Evolutionary conservation across 352 stramenopile species (phyloP).

Genomic region (Phytopythium oedochilum): DNA sequence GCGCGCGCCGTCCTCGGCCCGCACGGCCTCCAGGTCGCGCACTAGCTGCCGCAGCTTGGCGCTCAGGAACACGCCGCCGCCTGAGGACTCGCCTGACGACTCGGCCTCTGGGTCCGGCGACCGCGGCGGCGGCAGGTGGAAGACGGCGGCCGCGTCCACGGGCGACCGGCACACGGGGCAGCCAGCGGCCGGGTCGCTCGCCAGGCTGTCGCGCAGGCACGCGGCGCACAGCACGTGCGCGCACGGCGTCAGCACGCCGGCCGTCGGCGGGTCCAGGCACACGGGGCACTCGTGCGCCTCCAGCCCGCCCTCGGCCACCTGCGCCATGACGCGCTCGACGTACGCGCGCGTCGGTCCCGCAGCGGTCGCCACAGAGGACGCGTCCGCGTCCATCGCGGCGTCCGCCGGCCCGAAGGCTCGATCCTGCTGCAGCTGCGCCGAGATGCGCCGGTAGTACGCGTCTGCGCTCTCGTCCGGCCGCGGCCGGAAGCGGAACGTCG

Average conservation of each 20-base stretch:
- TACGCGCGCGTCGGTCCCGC: constrained; percentile 43
- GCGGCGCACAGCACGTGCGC: constrained; percentile 79
- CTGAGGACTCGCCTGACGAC: background rate
- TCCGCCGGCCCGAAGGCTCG: background rate
- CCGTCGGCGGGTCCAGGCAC: constrained; percentile 66
- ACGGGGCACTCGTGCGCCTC: constrained; percentile 83
- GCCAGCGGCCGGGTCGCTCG: constrained; percentile 49
- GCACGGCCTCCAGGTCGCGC: constrained; percentile 55
- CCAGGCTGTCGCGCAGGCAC: constrained; percentile 64
- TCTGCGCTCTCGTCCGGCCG: constrained; percentile 45
- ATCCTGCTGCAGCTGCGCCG: constrained; percentile 44
- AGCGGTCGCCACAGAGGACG: background rate
- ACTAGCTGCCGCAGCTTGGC: constrained; percentile 67
- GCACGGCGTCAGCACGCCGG: constrained; percentile 80
- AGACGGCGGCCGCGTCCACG: constrained; percentile 60
- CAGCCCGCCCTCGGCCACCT: constrained; percentile 76
- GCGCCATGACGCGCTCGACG: constrained; percentile 67
- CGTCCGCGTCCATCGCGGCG: background rate
- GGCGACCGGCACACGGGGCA: constrained; percentile 76
- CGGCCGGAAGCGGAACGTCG: constrained; percentile 32
- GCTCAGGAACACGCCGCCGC: constrained; percentile 37
- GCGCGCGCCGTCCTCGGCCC: constrained; percentile 32
- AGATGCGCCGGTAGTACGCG: constrained; percentile 60
- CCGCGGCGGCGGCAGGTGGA: constrained; percentile 26
- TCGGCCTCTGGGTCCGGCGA: background rate